Base-by-base conservation (phyloP, 2,329 filamentous ascomycete species). In the Xylariaceae sp. region DNA sequence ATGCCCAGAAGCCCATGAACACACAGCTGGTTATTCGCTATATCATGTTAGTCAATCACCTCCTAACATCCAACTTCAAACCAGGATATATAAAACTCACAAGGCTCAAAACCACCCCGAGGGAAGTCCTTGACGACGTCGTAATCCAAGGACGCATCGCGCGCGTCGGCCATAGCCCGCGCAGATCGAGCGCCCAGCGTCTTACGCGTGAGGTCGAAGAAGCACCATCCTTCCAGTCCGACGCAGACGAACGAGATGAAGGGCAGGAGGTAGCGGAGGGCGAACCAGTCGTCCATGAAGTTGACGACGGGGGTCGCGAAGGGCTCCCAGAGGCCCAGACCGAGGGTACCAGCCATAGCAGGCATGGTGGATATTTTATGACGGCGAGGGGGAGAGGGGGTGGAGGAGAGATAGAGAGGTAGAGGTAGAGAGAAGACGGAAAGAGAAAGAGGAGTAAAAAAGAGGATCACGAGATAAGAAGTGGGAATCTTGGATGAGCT, bases 171-270 rank as follows among this genome's bases (percentile, higher is more conserved):
- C 13, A 57, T 17, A 15, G 60, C 62, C 60, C 60, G 60, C 60
- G 61, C 62, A 50, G 61, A 61, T 56, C 61, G 55, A 41, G 58
- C 58, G 41, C 58, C 61, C 60, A 64, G 58, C 61, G 62, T 63
- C 62, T 63, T 63, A 56, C 62, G 62, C 61, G 55, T 59, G 53
- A 64, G 62, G 61, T 64, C 62, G 61, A 64, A 64, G 61, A 64
- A 64, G 44, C 62, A 64, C 62, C 62, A 64, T 37, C 62, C 58
- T 61, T 64, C 62, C 1, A 64, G 62, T 52, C 62, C 62, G 57
- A 64, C 62, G 23, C 62, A 64, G 62, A 64, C 62, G 62, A 64
- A 64, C 39, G 62, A 64, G 60, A 64, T 64, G 51, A 64, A 61
- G 10, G 62, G 61, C 53, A 64, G 53, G 4, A 64, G 61, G 41